Base-by-base conservation (phyloP, 2,329 filamentous ascomycete genomes). In the Fusarium solani-melongenae region DNA sequence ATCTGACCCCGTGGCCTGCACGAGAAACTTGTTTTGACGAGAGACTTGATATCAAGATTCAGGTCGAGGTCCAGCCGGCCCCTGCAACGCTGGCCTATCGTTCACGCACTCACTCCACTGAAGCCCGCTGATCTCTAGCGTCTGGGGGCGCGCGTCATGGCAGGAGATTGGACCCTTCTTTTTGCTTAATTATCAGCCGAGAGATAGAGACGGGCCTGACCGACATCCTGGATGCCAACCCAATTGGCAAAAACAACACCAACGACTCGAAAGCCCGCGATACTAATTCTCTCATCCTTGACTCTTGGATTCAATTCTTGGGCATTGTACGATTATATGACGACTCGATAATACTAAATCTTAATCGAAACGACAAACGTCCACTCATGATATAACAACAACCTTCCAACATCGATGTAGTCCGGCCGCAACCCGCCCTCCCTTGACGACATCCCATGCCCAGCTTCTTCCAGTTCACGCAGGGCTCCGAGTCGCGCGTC, bases 381-480 rank as follows among this genome's bases (percentile, higher is more conserved):
- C 12, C 39, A 56, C 53, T 56, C 53, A 64, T 29, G 38, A 55
- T 27, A 67, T 34, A 64, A 29, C 38, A 64, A 29, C 38, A 68
- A 34, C 31, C 62, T 27, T 29, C 46, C 31, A 22, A 63, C 61
- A 56, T 73, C 73, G 55, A 76, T 76, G 73, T 76, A 76, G 73
- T 36, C 65, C 44, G 64, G 56, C 31, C 73, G 64, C 71, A 63
- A 62, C 38, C 31, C 51, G 51, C 59, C n/a, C 66, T 58, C 51
- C 55, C 67, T 60, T 36, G 46, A 53, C 67, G 61, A 38, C 49
- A 72, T 76, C 65, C 71, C 69, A 92, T 92, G 90, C 89, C 90
- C 79, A 86, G 87, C 78, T 91, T 92, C 85, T 92, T 92, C 83
- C 86, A 88, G 80, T 92, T 92, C 82, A 90, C 90, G 71, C 90